A percentile compares a stretch with the other conserved stretches of the same genome.
These are phyloP conservation scores for Saccharomycopsis fibuligera DNA, from an alignment of 805 yeast genomes.

Conservation along the genomic window DNA sequence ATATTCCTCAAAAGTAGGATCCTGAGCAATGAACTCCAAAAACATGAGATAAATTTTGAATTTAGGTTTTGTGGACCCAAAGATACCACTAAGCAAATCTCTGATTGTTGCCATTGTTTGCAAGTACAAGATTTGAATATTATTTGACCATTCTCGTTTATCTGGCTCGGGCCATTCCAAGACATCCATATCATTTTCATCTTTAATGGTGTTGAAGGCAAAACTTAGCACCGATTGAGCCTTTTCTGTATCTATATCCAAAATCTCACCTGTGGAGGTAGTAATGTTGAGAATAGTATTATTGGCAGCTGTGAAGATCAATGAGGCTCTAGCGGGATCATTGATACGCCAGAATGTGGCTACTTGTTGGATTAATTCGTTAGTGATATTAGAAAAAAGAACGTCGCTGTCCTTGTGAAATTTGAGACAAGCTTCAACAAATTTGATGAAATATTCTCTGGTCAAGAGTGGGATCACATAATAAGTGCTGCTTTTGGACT, in stretches of 20 bases:
- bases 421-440: conserved; percentile 37
- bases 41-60: conserved; percentile 47
- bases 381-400: conserved; percentile 15
- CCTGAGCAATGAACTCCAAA: conserved; percentile 44
- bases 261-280: conserved; percentile 14
- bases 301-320: conserved; percentile 46
- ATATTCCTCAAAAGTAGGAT: conserved; percentile 33
- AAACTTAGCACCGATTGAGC: conserved; percentile 31
- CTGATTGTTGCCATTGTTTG: conserved; percentile 42
- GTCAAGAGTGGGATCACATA: conserved; percentile 31
- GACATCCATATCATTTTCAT: conserved; percentile 25
- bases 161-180: conserved; percentile 39
- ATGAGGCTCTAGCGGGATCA: conserved; percentile 40
- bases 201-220: conserved; percentile 23
- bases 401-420: conserved; percentile 5
- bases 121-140: conserved; percentile 39
- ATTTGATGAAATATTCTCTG: conserved; percentile 32
- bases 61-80: conserved; percentile 45
- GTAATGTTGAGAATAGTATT: conserved; percentile 27
- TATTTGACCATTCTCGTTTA: conserved; percentile 43
- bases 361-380: conserved; percentile 14
- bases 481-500: conserved; percentile 22
- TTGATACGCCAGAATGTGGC: conserved; percentile 53
- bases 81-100: conserved; percentile 36
- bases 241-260: conserved; percentile 26